These are phyloP conservation scores for Fusarium camptoceras DNA, from an alignment of 2,329 filamentous ascomycete genomes.

Conservation along the genomic window DNA sequence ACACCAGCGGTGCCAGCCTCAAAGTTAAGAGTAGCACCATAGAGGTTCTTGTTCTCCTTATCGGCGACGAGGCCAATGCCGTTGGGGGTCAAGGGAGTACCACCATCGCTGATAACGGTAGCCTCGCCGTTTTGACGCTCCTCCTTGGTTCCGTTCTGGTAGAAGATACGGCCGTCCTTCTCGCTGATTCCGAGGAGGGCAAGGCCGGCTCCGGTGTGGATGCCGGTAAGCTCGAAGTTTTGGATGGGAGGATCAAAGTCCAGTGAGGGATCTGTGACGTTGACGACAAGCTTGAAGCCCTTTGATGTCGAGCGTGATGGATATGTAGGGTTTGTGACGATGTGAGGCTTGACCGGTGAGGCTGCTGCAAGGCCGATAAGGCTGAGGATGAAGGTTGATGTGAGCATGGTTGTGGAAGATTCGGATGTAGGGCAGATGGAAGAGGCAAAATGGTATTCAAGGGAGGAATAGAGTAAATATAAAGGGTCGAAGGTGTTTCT, in stretches of 20 bases:
- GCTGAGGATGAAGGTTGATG: constrained; percentile 41
- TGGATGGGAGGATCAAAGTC: constrained; percentile 58
- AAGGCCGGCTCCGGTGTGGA: constrained; percentile 58
- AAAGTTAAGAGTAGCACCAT: constrained; percentile 46
- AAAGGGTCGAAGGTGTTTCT: neutral
- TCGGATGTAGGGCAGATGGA: neutral
- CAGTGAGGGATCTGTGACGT: constrained; percentile 55
- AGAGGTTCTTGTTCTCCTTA: constrained; percentile 50
- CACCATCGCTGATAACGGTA: constrained; percentile 56
- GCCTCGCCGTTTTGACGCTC: constrained; percentile 49
- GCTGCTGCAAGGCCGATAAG: constrained; percentile 45
- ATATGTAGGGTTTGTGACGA: constrained; percentile 27
- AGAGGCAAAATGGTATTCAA: neutral
- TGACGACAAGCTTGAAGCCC: constrained; percentile 58
- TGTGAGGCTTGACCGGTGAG: constrained; percentile 36
- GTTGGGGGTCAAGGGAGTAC: constrained; percentile 54
- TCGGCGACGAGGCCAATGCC: constrained; percentile 50
- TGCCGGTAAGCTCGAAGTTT: constrained; percentile 53
- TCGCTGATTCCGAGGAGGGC: constrained; percentile 54
- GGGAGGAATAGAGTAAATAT: neutral
- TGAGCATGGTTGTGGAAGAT: constrained; percentile 37
- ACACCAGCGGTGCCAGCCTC: constrained; percentile 54
- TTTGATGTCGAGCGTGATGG: constrained; percentile 37
- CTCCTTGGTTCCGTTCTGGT: constrained; percentile 60
- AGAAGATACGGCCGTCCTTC: constrained; percentile 54